Evolutionary conservation across 495 filamentous ascomycete species (phyloP).

Genomic region (Terfezia boudieri): DNA sequence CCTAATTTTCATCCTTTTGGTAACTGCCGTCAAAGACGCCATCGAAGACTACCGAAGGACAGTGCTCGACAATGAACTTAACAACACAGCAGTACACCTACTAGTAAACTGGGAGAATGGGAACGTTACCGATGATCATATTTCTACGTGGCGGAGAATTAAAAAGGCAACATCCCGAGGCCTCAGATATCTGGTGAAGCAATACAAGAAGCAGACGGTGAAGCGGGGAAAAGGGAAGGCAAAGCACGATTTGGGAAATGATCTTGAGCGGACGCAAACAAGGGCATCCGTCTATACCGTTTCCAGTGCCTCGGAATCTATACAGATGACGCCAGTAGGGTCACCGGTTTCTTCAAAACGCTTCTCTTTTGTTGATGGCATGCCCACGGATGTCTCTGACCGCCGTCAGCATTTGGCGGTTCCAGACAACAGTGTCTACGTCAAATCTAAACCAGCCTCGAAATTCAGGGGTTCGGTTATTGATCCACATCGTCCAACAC

Average conservation of each 20-base stretch:
- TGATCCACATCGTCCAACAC: constrained; percentile 29
- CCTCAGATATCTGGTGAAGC: constrained; percentile 7
- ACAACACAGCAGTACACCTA: constrained; percentile 87
- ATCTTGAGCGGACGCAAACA: constrained; percentile 13
- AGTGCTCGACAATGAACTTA: constrained; percentile 76
- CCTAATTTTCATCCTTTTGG: constrained; percentile 76
- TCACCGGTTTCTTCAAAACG: constrained; percentile 46
- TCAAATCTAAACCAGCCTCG: constrained; percentile 19
- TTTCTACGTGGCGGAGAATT: constrained; percentile 66
- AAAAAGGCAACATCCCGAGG: constrained; percentile 67
- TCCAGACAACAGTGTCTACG: constrained; percentile 19
- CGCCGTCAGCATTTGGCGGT: constrained; percentile 14
- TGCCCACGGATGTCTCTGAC: constrained; percentile 4
- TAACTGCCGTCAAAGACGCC: constrained; percentile 89
- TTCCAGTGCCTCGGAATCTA: constrained; percentile 21
- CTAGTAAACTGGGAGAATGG: constrained; percentile 79
- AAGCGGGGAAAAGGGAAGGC: constrained; percentile 20
- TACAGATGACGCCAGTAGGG: constrained; percentile 90
- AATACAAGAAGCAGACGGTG: constrained; percentile 16
- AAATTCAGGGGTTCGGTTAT: constrained; percentile 41
- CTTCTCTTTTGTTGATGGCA: constrained; percentile 12
- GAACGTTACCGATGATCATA: constrained; percentile 68
- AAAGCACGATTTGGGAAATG: constrained; percentile 2
- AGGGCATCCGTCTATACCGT: constrained; percentile 18
- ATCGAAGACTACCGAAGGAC: constrained; percentile 94